A percentile compares a stretch with the other conserved stretches of the same genome.
Conservation (phyloP, 2,329 filamentous ascomycete species). For the Trichoderma sp. region DNA sequence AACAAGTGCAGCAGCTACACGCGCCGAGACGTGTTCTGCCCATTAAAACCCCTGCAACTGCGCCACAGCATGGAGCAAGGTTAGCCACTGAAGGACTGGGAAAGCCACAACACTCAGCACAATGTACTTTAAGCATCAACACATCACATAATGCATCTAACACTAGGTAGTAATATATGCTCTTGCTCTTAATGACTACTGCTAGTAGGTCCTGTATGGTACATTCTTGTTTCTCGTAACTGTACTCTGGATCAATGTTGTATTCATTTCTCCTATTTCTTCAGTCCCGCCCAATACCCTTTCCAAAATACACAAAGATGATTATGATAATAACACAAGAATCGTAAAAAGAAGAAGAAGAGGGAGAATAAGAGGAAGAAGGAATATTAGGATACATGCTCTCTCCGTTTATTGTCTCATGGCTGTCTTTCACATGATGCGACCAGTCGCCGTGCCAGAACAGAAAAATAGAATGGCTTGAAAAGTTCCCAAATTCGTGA, state of each 20-base stretch:
- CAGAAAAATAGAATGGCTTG: neutral
- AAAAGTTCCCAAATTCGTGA: neutral
- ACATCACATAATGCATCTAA: neutral
- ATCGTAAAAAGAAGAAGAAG: neutral
- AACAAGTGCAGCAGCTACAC: constrained; percentile 10
- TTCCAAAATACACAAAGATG: neutral
- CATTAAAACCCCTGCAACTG: constrained; percentile 19
- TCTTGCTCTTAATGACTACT: neutral
- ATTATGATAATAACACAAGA: neutral
- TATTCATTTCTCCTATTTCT: neutral
- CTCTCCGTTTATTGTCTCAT: neutral
- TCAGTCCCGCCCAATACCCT: neutral
- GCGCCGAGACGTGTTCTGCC: constrained; percentile 28
- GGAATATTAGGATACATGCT: neutral
- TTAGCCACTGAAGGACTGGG: neutral
- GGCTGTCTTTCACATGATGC: neutral
- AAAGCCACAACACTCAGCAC: neutral
- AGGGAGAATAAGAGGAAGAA: neutral
- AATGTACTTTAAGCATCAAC: neutral
- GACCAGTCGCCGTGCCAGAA: constrained; percentile 1
- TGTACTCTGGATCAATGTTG: neutral
- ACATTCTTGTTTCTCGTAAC: neutral
- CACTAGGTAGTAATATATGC: neutral
- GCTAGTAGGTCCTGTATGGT: neutral
- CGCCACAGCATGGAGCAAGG: neutral